Evolutionary conservation across 23 red algal species (phyloP).

Genomic region (Porphyridium purpureum): DNA sequence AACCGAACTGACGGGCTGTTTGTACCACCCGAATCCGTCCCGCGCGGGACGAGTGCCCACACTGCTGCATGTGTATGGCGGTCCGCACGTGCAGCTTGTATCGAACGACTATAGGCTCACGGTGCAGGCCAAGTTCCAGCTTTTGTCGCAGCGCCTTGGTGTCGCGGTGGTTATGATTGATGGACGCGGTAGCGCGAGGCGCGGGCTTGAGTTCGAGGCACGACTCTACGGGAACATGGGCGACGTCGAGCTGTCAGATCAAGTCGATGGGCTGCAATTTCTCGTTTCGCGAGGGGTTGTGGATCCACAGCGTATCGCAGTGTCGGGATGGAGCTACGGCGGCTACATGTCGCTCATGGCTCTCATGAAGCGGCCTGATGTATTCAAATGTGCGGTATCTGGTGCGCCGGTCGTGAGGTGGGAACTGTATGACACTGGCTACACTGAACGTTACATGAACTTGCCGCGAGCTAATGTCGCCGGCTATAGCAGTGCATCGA

Average conservation of each 20-base stretch:
- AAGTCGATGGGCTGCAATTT: not conserved
- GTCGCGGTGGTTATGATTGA: conserved; percentile 6
- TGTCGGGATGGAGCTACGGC: conserved; percentile 19
- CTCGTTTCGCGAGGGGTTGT: not conserved
- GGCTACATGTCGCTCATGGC: conserved; percentile 5
- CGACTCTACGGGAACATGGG: not conserved
- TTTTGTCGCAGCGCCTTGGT: not conserved
- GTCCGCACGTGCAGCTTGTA: conserved; percentile 17
- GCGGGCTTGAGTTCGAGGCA: conserved; percentile 7
- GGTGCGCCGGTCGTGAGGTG: conserved; percentile 10
- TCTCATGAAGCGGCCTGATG: conserved; percentile 1
- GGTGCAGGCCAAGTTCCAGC: not conserved
- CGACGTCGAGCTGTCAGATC: conserved; percentile 3
- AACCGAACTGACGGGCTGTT: conserved; percentile 2
- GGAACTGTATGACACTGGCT: conserved; percentile 10
- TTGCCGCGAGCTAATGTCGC: not conserved
- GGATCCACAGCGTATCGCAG: conserved; percentile 1
- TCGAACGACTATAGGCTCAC: conserved; percentile 1
- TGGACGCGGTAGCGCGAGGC: not conserved
- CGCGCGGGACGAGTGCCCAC: not conserved
- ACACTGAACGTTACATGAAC: conserved; percentile 8
- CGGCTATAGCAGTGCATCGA: conserved; percentile 4
- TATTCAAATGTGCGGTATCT: conserved; percentile 11
- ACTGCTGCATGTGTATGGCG: conserved; percentile 10
- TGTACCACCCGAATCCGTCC: conserved; percentile 1